A percentile compares a stretch with the other conserved stretches of the same genome.
These are phyloP conservation scores for Tricholoma terreum DNA, from an alignment of 768 basidiomycete genomes.

Conservation along the genomic window DNA sequence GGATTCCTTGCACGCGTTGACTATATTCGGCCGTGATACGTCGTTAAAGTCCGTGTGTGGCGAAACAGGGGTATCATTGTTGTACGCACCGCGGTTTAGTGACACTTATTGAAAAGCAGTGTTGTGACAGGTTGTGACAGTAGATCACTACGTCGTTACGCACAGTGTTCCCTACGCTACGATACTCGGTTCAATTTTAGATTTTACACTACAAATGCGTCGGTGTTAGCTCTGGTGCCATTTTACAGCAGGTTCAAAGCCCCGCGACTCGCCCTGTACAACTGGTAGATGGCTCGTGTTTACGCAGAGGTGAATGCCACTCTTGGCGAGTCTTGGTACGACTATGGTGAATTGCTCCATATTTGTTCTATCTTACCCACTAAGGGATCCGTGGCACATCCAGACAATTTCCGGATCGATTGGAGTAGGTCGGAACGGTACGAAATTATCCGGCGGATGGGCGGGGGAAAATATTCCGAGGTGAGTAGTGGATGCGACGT, in stretches of 20 bases:
- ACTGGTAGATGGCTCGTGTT: constrained; percentile 41
- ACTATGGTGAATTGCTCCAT: constrained; percentile 45
- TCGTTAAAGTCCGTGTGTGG: no score
- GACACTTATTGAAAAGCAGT: no score
- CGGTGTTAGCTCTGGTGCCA: constrained; percentile 1
- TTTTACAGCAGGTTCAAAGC: constrained; percentile 1
- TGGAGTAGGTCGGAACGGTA: constrained; percentile 69
- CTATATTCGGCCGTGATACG: no score
- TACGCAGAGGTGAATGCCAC: constrained; percentile 58
- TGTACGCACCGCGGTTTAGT: no score
- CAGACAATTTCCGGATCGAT: constrained; percentile 57
- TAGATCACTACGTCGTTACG: neutral
- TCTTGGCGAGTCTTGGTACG: constrained; percentile 59
- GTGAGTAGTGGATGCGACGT: constrained; percentile 30
- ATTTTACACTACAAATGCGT: neutral
- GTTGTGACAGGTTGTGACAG: neutral
- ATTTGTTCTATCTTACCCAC: neutral
- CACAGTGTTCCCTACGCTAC: neutral
- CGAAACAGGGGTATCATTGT: no score
- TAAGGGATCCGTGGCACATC: constrained; percentile 1
- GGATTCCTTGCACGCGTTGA: no score
- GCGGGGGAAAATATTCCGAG: constrained; percentile 67
- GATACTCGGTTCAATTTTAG: neutral
- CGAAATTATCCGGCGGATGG: constrained; percentile 61
- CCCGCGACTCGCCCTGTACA: constrained; percentile 7